A percentile compares a stretch with the other conserved stretches of the same genome.
Conservation (phyloP, 306 rosid species). For the Begonia peltatifolia region DNA sequence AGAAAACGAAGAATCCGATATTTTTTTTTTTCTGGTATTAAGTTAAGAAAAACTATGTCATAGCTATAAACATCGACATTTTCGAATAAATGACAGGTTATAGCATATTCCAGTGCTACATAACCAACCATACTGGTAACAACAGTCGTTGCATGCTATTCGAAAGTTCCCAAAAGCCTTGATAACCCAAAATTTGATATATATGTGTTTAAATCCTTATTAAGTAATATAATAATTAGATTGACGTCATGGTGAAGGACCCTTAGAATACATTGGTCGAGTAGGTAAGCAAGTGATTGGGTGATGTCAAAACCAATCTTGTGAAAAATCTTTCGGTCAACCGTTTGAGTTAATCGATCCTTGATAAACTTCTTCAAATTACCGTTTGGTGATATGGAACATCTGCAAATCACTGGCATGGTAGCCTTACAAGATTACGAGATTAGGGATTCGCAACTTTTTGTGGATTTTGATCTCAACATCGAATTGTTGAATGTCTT, state of each 20-base stretch:
- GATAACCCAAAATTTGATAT: conserved; percentile 62
- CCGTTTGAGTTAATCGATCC: conserved; percentile 22
- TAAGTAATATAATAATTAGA: conserved; percentile 62
- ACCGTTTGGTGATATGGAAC: conserved; percentile 59
- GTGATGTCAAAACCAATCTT: conserved; percentile 54
- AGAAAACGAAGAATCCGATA: conserved; percentile 56
- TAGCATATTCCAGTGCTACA: conserved; percentile 69
- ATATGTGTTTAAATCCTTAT: conserved; percentile 41
- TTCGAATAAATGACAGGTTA: conserved; percentile 53
- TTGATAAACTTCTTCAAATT: conserved; percentile 58
- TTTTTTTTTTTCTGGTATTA: conserved; percentile 45
- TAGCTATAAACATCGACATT: conserved; percentile 60
- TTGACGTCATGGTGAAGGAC: conserved; percentile 62
- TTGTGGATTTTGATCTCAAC: conserved; percentile 56
- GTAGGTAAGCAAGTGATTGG: conserved; percentile 51
- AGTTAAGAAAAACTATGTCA: conserved; percentile 47
- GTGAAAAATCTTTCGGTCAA: conserved; percentile 35
- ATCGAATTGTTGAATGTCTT: conserved; percentile 58
- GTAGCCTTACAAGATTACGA: conserved; percentile 58
- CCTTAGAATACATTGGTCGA: conserved; percentile 51
- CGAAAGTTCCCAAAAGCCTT: conserved; percentile 49
- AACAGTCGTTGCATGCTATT: conserved; percentile 64
- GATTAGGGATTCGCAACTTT: conserved; percentile 50
- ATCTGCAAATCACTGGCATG: conserved; percentile 48
- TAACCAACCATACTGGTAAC: conserved; percentile 68